Evolutionary conservation across 306 rosid species (phyloP).

Genomic region (Gillenia trifoliata): DNA sequence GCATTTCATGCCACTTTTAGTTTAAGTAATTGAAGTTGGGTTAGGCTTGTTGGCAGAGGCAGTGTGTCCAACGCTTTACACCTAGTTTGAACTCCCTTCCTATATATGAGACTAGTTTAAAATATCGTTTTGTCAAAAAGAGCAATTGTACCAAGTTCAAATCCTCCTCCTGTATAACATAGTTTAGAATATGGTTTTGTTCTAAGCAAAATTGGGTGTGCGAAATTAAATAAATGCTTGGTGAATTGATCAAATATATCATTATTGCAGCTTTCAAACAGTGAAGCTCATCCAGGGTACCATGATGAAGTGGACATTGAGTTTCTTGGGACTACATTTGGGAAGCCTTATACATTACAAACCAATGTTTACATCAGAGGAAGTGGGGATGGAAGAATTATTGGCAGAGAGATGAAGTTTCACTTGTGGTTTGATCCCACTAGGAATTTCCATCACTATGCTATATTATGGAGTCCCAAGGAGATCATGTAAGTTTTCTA

Average conservation of each 20-base stretch:
- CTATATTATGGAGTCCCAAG: constrained; percentile 78
- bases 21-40: too few species aligned
- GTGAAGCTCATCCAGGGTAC: constrained; percentile 88
- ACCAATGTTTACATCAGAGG: constrained; percentile 95
- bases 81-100: too few species aligned
- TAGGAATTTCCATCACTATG: constrained; percentile 76
- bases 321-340: constrained; percentile 93
- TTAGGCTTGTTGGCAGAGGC: too few species aligned
- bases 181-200: too few species aligned
- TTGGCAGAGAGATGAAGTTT: constrained; percentile 97
- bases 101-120: too few species aligned
- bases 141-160: too few species aligned
- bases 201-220: neutral
- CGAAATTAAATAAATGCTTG: neutral
- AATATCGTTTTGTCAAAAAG: too few species aligned
- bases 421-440: constrained; percentile 98
- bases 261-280: constrained; percentile 81
- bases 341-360: constrained; percentile 88
- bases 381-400: constrained; percentile 79
- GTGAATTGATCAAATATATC: neutral
- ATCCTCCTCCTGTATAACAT: too few species aligned
- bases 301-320: constrained; percentile 99
- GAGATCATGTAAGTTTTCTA: constrained; percentile 69
- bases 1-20: too few species aligned
- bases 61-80: too few species aligned